Evolutionary conservation across 2,329 filamentous ascomycete species (phyloP).

Genomic region (Macrophomina pseudophaseolina): DNA sequence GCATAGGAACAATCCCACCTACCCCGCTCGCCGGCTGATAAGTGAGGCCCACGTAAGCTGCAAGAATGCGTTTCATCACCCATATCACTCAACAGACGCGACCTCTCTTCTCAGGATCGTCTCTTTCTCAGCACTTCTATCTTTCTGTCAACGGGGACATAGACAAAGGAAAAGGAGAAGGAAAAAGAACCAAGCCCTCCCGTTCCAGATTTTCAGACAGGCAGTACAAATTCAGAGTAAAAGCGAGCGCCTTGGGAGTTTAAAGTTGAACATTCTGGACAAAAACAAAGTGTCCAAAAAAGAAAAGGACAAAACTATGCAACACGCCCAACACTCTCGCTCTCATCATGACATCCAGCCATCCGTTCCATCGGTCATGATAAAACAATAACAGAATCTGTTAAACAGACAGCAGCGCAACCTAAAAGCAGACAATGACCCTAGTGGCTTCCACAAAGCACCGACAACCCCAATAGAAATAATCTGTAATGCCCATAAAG

Average conservation of each 20-base stretch:
- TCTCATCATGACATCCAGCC: neutral
- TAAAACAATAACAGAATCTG: neutral
- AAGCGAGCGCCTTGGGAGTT: neutral
- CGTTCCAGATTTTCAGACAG: neutral
- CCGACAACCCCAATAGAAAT: neutral
- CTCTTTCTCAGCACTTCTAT: slow-evolving; percentile 10
- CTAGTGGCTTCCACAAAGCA: neutral
- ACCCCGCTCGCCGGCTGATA: too few species aligned
- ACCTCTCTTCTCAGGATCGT: neutral
- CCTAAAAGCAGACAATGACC: neutral
- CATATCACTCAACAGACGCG: too few species aligned
- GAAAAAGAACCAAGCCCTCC: neutral
- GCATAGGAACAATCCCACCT: too few species aligned
- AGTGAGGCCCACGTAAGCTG: too few species aligned
- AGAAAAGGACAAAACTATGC: neutral
- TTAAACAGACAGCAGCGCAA: neutral
- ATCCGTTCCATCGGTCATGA: neutral
- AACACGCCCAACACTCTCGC: neutral
- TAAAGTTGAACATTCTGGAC: neutral
- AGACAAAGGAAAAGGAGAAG: slow-evolving; percentile 2
- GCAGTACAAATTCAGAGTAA: neutral
- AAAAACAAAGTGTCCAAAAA: neutral
- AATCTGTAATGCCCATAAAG: neutral
- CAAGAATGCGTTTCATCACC: too few species aligned
- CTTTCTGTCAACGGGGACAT: neutral